Conservation (phyloP, 108 stramenopile genomes). For the Cyclotella distinguenda region DNA sequence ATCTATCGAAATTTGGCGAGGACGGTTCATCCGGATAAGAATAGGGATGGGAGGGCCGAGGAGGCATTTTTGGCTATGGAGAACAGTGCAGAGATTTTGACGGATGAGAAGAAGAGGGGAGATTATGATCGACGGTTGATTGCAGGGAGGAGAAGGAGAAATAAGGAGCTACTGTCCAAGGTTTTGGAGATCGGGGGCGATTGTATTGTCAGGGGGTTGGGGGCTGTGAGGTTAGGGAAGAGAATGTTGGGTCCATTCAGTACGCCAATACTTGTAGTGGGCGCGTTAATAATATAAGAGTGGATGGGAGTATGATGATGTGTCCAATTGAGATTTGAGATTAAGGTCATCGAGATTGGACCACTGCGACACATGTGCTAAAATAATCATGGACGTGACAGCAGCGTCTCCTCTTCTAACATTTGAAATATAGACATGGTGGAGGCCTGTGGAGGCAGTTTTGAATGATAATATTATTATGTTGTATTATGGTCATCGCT, state of each 20-base stretch:
- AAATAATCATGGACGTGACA: too few relatives aligned
- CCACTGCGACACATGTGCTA: too few relatives aligned
- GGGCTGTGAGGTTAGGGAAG: conserved; percentile 22
- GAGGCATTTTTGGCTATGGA: conserved; percentile 85
- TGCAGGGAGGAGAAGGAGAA: conserved; percentile 29
- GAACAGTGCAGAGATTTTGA: conserved; percentile 61
- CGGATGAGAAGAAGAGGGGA: conserved; percentile 50
- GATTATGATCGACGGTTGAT: conserved; percentile 61
- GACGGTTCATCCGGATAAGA: conserved; percentile 54
- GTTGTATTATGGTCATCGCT: too few relatives aligned
- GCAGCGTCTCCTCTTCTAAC: too few relatives aligned
- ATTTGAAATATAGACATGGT: too few relatives aligned
- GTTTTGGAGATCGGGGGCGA: conserved; percentile 11
- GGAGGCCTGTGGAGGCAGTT: too few relatives aligned
- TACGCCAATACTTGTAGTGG: conserved; percentile 57
- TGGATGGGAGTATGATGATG: too few relatives aligned
- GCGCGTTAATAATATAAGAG: conserved; percentile 53
- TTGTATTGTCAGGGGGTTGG: conserved; percentile 11
- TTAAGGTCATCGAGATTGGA: too few relatives aligned
- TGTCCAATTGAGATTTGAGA: too few relatives aligned
- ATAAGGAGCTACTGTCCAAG: conserved; percentile 26
- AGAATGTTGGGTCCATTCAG: conserved; percentile 64
- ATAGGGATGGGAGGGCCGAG: conserved; percentile 73
- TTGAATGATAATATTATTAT: too few relatives aligned
- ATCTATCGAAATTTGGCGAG: conserved; percentile 54